Conservation (phyloP, 1,139 yeast genomes). For the Petasospora rhodanensis region DNA sequence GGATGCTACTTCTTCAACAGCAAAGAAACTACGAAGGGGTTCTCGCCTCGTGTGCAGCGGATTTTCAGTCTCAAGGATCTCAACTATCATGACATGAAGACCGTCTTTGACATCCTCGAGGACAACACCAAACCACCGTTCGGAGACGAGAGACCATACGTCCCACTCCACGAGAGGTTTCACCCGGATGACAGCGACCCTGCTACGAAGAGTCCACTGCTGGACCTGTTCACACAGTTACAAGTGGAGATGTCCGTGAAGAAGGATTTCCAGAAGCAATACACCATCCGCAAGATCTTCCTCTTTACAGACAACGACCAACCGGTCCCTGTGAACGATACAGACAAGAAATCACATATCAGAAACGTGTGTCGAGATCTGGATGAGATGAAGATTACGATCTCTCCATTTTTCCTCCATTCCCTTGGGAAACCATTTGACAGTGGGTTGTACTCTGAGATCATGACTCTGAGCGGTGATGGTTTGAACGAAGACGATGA, state of each 20-base stretch:
- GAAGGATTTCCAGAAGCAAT: slow-evolving; percentile 31
- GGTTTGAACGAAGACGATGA: slow-evolving; percentile 16
- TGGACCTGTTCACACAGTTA: slow-evolving; percentile 30
- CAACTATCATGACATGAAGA: slow-evolving; percentile 36
- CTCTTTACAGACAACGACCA: slow-evolving; percentile 57
- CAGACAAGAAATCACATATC: slow-evolving; percentile 37
- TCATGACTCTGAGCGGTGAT: slow-evolving; percentile 34
- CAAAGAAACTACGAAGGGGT: slow-evolving; percentile 25
- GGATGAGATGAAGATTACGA: slow-evolving; percentile 44
- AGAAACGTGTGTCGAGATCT: slow-evolving; percentile 60
- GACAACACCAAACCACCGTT: slow-evolving; percentile 20
- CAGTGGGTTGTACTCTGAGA: slow-evolving; percentile 49
- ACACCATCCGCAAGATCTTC: slow-evolving; percentile 41
- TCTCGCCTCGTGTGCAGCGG: too few species aligned
- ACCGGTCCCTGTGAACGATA: slow-evolving; percentile 39
- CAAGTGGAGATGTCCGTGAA: slow-evolving; percentile 34
- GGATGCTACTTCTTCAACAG: slow-evolving; percentile 63
- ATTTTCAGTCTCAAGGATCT: slow-evolving; percentile 37
- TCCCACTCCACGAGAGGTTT: slow-evolving; percentile 20
- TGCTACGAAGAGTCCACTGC: slow-evolving; percentile 26
- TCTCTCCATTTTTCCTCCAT: slow-evolving; percentile 61
- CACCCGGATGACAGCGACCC: slow-evolving; percentile 17
- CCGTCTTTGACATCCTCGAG: slow-evolving; percentile 33
- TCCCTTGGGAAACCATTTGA: slow-evolving; percentile 41
- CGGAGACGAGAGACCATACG: slow-evolving; percentile 18